Evolutionary conservation across 768 basidiomycete species (phyloP), one percentile per base, ranked within the genome.

Genomic region (Lactarius trivialis): DNA sequence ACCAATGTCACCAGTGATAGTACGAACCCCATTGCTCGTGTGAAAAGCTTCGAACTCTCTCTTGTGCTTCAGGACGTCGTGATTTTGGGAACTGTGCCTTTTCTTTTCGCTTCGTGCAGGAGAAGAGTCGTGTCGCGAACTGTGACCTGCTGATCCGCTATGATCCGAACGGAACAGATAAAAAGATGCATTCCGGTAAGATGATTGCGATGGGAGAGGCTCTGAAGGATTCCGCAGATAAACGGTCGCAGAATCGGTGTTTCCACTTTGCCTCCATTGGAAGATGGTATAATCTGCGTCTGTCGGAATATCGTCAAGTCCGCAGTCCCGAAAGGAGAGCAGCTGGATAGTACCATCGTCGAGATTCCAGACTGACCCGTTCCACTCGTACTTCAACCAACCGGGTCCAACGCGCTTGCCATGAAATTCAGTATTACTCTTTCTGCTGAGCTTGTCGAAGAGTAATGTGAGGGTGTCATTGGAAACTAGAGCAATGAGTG

Each of bases 261-360:
- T 63, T 45, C 65, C 71, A 66, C 75, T 81, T 61, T 83, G 81
- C 14, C 94, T 80, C 85, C 90, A 89, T 39, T 79, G 76, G 66
- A 94, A 91, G 62, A 98, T 96, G 21, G 84, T 82, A 71, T 94
- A 93, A 75, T 98, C 93, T 12, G 89, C 85, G 43, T 91, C 93
- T 87, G 68, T 33, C 30, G 4, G 9, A 24, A 17, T 36, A 11
- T 28, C 11, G 26, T 67, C 33, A 63, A 28, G 24, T 24, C 28
- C 36, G 28, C 61, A 43, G 60, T 54, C 63, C n/a, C 32, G 50
- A 24, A n/a, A 48, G 45, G 12, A 52, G 1, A 12, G 19, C 17
- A 41, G 14, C 26, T 26, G 36, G 39, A 51, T 64, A 68, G 19
- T 56, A 89, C 93, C 93, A 70, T 98, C 94, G 71, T 96, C 92